Evolutionary conservation across 2,329 filamentous ascomycete genomes (phyloP), one percentile per base, ranked within the genome.

Genomic region (Xylaria sp.): DNA sequence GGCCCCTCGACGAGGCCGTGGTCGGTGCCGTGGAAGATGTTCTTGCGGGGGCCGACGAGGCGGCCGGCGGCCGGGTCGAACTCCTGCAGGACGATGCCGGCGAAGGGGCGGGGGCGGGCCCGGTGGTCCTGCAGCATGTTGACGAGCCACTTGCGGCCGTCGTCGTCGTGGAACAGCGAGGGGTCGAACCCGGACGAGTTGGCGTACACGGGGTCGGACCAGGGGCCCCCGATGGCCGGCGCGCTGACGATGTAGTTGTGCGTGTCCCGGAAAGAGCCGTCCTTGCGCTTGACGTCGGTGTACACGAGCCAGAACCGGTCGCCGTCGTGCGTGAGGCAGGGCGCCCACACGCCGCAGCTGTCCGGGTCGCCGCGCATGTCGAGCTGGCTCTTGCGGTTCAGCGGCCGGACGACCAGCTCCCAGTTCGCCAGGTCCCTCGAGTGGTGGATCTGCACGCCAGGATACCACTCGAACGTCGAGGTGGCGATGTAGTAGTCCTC

Each of bases 261-360:
- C 1, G 81, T 77, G 61, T 86, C 84, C 66, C 85, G 86, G 76
- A 85, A 86, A 2, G 79, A 82, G 11, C 84, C 85, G 60, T 87
- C 85, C 66, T 87, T 87, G 59, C 84, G 82, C 71, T 86, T 87
- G 16, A 87, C 83, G 62, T 87, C 83, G 1, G 84, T 86, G 66
- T 85, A 87, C 1, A 87, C 84, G 4, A 87, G 78, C 77, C 79
- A 87, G 69, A 86, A 87, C 49, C 72, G 77, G 2, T 78, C 73
- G 42, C 82, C 83, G 58, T 86, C 83, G 59, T 87, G 82, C 0
- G 78, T 82, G 18, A 88, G 74, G 62, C 84, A 87, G 0, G 85
- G 85, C 1, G 84, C 84, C 82, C 84, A 87, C n/a, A 87, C 72
- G 37, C 82, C 82, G 61, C 82, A 83, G 66, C 79, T 82, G 64